These are phyloP conservation scores for Microthlaspi erraticum DNA, from an alignment of 345 rosid species.

Conservation along the genomic window DNA sequence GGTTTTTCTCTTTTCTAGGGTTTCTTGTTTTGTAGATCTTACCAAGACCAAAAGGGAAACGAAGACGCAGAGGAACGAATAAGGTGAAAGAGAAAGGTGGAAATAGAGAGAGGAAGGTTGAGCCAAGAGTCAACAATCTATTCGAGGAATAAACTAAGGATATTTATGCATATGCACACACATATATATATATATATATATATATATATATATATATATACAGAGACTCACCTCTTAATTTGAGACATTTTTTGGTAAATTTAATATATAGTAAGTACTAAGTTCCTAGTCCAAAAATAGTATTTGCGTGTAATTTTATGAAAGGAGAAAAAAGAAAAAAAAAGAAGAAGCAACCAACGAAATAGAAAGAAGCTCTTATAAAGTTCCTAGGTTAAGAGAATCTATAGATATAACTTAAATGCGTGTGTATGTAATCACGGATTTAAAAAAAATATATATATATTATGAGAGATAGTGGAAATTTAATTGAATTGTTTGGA, in stretches of 20 bases:
- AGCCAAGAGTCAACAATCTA: slow-evolving; percentile 53
- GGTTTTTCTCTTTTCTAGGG: slow-evolving; percentile 43
- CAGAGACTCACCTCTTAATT: slow-evolving; percentile 37
- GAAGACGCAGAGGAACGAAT: slow-evolving; percentile 41
- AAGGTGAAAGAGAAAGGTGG: slow-evolving; percentile 39
- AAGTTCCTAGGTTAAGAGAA: slow-evolving; percentile 45
- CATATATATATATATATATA: slow-evolving; percentile 26
- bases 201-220: slow-evolving; percentile 26
- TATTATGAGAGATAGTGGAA: slow-evolving; percentile 38
- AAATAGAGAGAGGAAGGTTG: slow-evolving; percentile 38
- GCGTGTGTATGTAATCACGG: neutral
- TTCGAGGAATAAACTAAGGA: slow-evolving; percentile 46
- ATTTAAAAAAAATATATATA: no score
- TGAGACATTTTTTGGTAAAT: slow-evolving; percentile 40
- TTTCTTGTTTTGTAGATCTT: slow-evolving; percentile 40
- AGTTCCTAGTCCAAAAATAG: slow-evolving; percentile 35
- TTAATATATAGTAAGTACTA: slow-evolving; percentile 23
- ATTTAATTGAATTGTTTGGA: slow-evolving; percentile 40
- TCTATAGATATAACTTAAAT: slow-evolving; percentile 26
- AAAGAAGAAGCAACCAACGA: slow-evolving; percentile 26
- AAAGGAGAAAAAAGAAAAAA: neutral
- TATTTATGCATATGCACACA: slow-evolving; percentile 30
- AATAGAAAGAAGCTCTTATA: slow-evolving; percentile 32
- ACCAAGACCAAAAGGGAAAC: slow-evolving; percentile 39
- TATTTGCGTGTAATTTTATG: slow-evolving; percentile 9